Evolutionary conservation across 306 rosid genomes (phyloP).

Genomic region (Casuarina cunninghamiana): DNA sequence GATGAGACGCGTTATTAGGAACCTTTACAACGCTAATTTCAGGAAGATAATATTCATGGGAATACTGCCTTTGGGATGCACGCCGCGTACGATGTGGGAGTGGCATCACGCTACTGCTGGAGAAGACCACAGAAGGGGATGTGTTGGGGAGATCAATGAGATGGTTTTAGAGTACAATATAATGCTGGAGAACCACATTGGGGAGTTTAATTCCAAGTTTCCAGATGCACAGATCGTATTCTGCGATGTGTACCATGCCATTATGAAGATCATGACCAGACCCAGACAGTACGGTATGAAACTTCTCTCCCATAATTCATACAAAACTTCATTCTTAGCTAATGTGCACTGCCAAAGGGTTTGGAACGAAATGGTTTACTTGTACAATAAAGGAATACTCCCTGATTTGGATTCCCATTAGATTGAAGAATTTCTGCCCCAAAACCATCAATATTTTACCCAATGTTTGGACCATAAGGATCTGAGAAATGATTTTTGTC

Average conservation of each 20-base stretch:
- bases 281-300: constrained; percentile 55
- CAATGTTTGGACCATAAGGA: too few species aligned
- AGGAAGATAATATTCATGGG: constrained; percentile 78
- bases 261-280: constrained; percentile 53
- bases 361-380: too few species aligned
- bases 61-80: constrained; percentile 71
- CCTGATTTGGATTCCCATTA: too few species aligned
- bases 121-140: constrained; percentile 31
- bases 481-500: too few species aligned
- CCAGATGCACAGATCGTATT: constrained; percentile 58
- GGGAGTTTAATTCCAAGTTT: constrained; percentile 44
- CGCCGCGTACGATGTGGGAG: constrained; percentile 50
- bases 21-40: constrained; percentile 58
- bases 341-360: too few species aligned
- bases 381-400: too few species aligned
- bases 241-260: constrained; percentile 72
- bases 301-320: not conserved
- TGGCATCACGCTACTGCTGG: constrained; percentile 16
- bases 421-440: too few species aligned
- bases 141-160: constrained; percentile 55
- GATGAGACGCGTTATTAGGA: constrained; percentile 59
- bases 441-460: too few species aligned
- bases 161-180: constrained; percentile 61
- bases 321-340: too few species aligned
- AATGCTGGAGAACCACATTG: constrained; percentile 42